Evolutionary conservation across 768 basidiomycete species (phyloP).

Genomic region (Lepiota venenata): DNA sequence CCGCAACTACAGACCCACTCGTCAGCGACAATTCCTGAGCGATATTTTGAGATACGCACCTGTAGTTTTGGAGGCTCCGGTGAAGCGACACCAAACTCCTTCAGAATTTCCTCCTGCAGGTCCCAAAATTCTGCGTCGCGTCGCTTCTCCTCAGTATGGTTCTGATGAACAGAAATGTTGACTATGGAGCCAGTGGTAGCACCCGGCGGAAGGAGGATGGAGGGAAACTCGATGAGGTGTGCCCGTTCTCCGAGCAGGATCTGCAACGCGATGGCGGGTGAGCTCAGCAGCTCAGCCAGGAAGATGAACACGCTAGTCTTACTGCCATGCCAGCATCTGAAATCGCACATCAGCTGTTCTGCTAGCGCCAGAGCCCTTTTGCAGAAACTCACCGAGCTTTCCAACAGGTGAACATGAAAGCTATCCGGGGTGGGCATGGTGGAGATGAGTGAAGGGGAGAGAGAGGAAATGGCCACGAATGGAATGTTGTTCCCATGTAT

Average conservation of each 20-base stretch:
- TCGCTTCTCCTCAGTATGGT: slow-evolving; percentile 77
- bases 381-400: slow-evolving; percentile 71
- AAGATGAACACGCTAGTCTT: slow-evolving; percentile 22
- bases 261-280: slow-evolving; percentile 32
- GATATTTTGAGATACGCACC: slow-evolving; percentile 37
- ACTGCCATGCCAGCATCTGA: slow-evolving; percentile 95
- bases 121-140: slow-evolving; percentile 81
- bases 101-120: slow-evolving; percentile 77
- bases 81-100: slow-evolving; percentile 62
- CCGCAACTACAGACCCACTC: slow-evolving; percentile 57
- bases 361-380: background rate
- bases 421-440: slow-evolving; percentile 47
- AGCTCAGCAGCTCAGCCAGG: background rate
- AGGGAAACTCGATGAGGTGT: slow-evolving; percentile 97
- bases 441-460: background rate
- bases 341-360: slow-evolving; percentile 12
- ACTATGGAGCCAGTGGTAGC: slow-evolving; percentile 94
- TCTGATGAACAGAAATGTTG: slow-evolving; percentile 92
- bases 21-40: background rate
- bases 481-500: slow-evolving; percentile 2
- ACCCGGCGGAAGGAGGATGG: slow-evolving; percentile 89
- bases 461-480: background rate
- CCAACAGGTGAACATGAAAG: slow-evolving; percentile 93
- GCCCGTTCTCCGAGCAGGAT: slow-evolving; percentile 92
- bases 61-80: slow-evolving; percentile 75